A percentile compares a stretch with the other conserved stretches of the same genome.
phyloP scores from a whole-genome alignment of 192 early-diverging fungal genomes.

The Rhizophagus clarus region DNA sequence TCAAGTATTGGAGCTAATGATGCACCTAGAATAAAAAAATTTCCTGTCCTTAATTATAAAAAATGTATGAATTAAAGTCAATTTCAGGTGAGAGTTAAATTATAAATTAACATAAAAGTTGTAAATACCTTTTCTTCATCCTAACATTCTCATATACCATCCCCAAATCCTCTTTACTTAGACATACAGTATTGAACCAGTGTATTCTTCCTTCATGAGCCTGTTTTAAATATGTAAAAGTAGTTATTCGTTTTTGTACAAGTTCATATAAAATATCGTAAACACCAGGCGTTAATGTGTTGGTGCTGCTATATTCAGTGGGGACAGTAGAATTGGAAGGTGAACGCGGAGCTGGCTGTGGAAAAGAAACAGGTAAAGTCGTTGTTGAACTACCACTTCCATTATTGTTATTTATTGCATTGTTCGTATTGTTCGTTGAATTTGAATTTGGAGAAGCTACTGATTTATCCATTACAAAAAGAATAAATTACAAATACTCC shows the following conservation, averaged over 20 bases:
- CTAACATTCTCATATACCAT: slow-evolving; percentile 41
- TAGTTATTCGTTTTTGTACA: slow-evolving; percentile 49
- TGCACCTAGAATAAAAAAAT: slow-evolving; percentile 67
- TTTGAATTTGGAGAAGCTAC: neutral
- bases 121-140: slow-evolving; percentile 42
- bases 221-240: slow-evolving; percentile 46
- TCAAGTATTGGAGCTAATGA: slow-evolving; percentile 67
- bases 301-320: neutral
- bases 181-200: slow-evolving; percentile 51
- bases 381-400: neutral
- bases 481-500: too few relatives aligned
- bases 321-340: slow-evolving; percentile 4
- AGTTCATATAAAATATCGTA: slow-evolving; percentile 47
- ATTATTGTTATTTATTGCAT: neutral
- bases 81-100: neutral
- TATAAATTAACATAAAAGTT: neutral
- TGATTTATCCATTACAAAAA: neutral
- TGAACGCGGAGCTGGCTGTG: slow-evolving; percentile 21
- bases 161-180: slow-evolving; percentile 42
- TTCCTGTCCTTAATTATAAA: slow-evolving; percentile 47
- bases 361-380: slow-evolving; percentile 21
- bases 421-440: neutral
- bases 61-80: neutral
- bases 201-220: slow-evolving; percentile 50
- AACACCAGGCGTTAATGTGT: slow-evolving; percentile 10